These are phyloP conservation scores for Tagetes erecta DNA, from an alignment of 129 eudicot species.

Conservation along the genomic window DNA sequence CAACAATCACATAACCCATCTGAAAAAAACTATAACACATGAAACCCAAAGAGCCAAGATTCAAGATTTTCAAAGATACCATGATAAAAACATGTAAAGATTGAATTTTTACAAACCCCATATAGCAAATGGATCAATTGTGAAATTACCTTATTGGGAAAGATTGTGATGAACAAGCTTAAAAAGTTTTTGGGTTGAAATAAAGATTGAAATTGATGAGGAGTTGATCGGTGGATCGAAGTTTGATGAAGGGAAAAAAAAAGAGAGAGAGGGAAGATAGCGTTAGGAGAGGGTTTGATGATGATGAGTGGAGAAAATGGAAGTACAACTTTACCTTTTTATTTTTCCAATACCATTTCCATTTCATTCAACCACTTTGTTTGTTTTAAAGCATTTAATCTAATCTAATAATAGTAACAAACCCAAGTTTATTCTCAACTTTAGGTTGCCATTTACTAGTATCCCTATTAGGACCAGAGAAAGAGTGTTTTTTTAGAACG, in stretches of 20 bases:
- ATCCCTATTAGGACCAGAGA: too few species aligned
- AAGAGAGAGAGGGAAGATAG: conserved; percentile 25
- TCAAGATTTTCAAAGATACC: conserved; percentile 10
- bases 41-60: conserved; percentile 17
- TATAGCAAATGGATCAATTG: conserved; percentile 18
- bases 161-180: conserved; percentile 29
- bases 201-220: conserved; percentile 12
- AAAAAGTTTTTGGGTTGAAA: background rate
- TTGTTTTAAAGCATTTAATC: background rate
- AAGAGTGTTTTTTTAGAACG: too few species aligned
- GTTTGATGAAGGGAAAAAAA: conserved; percentile 10
- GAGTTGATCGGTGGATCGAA: conserved; percentile 8
- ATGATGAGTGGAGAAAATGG: conserved; percentile 22
- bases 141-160: conserved; percentile 34
- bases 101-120: background rate
- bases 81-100: too few species aligned
- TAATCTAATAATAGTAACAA: background rate
- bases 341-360: conserved; percentile 37
- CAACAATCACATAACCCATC: conserved; percentile 22
- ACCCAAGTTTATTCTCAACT: too few species aligned
- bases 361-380: conserved; percentile 29
- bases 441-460: too few species aligned
- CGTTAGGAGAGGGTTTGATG: conserved; percentile 31
- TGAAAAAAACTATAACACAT: conserved; percentile 7
- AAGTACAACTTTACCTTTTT: conserved; percentile 42